Percentiles rank a stretch among this genome's conserved stretches.
These are phyloP conservation scores for Ulmus americana DNA, from an alignment of 331 rosid species.

Conservation along the genomic window DNA sequence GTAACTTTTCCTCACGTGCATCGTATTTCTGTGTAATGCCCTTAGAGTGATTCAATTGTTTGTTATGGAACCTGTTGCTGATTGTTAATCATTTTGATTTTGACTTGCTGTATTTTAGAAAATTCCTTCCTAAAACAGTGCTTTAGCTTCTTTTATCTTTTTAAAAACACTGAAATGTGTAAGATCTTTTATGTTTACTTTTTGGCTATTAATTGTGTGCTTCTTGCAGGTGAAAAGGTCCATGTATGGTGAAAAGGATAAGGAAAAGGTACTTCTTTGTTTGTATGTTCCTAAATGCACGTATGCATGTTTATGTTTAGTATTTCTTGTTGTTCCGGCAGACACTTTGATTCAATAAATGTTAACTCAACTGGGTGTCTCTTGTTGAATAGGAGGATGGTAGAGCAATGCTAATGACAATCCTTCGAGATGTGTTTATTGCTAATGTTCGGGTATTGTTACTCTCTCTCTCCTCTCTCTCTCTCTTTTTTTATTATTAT, in stretches of 20 bases:
- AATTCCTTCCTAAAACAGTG: neutral
- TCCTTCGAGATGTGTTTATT: slow-evolving; percentile 65
- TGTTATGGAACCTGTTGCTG: no score
- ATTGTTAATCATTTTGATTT: no score
- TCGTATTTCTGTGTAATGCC: no score
- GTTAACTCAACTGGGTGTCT: slow-evolving; percentile 7
- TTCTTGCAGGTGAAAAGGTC: slow-evolving; percentile 50
- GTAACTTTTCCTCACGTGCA: no score
- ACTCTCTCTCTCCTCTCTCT: slow-evolving; percentile 16
- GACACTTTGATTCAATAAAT: slow-evolving; percentile 12
- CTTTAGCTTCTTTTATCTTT: neutral
- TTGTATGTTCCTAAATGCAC: neutral
- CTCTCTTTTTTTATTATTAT: neutral
- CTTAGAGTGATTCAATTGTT: no score
- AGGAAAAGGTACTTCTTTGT: slow-evolving; percentile 47
- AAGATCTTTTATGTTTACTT: neutral
- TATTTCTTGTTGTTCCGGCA: slow-evolving; percentile 1
- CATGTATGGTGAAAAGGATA: slow-evolving; percentile 26
- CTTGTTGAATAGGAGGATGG: slow-evolving; percentile 53
- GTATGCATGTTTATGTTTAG: neutral
- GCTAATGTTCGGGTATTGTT: slow-evolving; percentile 68
- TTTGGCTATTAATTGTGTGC: slow-evolving; percentile 1
- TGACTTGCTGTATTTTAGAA: no score
- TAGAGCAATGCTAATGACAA: slow-evolving; percentile 35
- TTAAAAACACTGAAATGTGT: neutral